Evolutionary conservation across 2,329 filamentous ascomycete genomes (phyloP).

Genomic region (Epichloe glyceriae): DNA sequence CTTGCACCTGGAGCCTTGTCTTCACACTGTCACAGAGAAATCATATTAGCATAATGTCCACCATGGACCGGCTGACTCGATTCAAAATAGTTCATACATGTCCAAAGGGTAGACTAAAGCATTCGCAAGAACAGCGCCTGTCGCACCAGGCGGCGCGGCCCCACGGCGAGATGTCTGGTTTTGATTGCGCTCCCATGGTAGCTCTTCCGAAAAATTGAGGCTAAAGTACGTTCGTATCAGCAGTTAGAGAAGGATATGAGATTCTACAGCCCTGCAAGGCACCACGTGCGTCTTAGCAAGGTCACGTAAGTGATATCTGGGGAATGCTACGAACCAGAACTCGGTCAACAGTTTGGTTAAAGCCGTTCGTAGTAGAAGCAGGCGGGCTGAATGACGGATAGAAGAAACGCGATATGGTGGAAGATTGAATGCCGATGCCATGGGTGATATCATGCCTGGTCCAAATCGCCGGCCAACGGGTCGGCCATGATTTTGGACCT

Average conservation of each 20-base stretch:
- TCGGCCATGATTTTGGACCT: conserved; percentile 5
- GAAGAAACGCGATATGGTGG: not conserved
- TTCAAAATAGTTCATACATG: conserved; percentile 50
- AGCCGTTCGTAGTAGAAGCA: not conserved
- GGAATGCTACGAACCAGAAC: not conserved
- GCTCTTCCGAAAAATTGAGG: not conserved
- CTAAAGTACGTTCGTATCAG: not conserved
- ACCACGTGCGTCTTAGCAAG: not conserved
- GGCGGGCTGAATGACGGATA: not conserved
- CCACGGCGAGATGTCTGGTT: conserved; percentile 75
- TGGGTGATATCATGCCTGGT: conserved; percentile 1
- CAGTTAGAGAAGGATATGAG: no score
- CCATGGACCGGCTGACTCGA: not conserved
- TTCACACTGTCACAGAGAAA: conserved; percentile 58
- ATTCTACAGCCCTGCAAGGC: not conserved
- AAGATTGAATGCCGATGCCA: not conserved
- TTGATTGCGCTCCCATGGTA: conserved; percentile 44
- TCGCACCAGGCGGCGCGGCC: conserved; percentile 84
- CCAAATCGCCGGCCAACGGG: not conserved
- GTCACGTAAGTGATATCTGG: no score
- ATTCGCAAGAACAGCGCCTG: conserved; percentile 88
- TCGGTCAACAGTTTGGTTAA: not conserved
- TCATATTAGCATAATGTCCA: not conserved
- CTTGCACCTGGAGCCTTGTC: conserved; percentile 89
- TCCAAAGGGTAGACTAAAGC: conserved; percentile 91